Conservation (phyloP, 2,329 filamentous ascomycete genomes). For the Colletotrichum sp. region DNA sequence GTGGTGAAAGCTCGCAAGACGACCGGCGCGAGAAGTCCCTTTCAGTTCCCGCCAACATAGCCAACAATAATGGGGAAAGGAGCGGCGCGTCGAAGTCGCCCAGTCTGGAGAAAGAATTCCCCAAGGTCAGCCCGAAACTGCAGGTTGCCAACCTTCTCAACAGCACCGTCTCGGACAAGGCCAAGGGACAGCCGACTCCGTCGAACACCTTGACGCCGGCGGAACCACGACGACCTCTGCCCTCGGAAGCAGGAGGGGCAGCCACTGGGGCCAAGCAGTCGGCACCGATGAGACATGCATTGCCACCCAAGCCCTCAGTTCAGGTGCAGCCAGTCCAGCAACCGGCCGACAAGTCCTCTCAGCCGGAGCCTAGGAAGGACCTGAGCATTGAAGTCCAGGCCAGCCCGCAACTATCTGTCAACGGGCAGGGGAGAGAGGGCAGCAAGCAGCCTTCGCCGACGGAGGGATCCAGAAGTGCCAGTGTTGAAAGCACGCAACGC, state of each 20-base stretch:
- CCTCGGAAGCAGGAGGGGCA: background rate
- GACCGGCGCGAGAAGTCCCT: background rate
- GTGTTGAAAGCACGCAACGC: background rate
- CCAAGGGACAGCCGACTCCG: background rate
- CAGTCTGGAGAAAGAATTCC: background rate
- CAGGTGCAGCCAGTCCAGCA: background rate
- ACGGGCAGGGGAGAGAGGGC: background rate
- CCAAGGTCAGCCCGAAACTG: background rate
- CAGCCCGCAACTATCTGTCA: background rate
- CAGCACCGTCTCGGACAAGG: background rate
- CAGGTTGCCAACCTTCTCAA: conserved; percentile 9
- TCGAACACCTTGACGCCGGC: background rate
- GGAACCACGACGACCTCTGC: conserved; percentile 1
- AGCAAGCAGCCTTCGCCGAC: background rate
- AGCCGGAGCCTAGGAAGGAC: background rate
- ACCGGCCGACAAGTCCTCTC: background rate
- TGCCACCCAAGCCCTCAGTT: background rate
- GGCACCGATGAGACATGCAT: background rate
- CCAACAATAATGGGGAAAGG: background rate
- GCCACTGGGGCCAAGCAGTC: background rate
- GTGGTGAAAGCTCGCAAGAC: background rate
- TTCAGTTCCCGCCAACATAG: background rate
- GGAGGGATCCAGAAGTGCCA: background rate
- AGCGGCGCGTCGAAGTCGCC: background rate
- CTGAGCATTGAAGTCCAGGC: background rate